Base-by-base conservation (phyloP, 306 rosid species). In the Fragaria ananassa region DNA sequence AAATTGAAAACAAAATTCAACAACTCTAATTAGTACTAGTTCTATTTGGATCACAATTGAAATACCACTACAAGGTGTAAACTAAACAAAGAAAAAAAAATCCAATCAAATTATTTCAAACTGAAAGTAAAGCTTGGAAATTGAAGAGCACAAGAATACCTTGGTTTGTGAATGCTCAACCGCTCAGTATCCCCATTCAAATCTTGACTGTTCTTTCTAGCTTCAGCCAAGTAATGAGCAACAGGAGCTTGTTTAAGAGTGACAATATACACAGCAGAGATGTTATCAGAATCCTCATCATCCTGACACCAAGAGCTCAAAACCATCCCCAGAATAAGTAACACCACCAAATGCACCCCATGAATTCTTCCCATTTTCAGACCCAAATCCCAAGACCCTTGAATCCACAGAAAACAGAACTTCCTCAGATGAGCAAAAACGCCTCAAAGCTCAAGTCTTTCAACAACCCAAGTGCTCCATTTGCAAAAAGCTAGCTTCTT, bases 211-310 rank as follows among this genome's bases (percentile, higher is more conserved):
- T 76, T 84, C 35, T 71, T 83, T 78, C 83, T 89, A 75, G 83
- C 74, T 85, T 88, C 91, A 66, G 79, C 80, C 46, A 80, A 80
- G 74, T 82, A 85, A 85, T 85, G 92, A 83, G 86, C 81, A 68
- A 88, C 49, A 74, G 93, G 88, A 83, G 89, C 80, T 78, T 91
- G 85, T 84, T 81, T 91, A 35, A 96, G 85, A 76, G 92, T 86
- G 72, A 96, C 97, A 71, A 96, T 90, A 76, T 96, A 92, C 44
- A 96, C 93, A 75, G 85, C 88, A 12, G 95, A 46, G 74, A 70
- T 74, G 73, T 76, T 83, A 70, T 83, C 90, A 21, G 85, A 86
- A 80, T 69, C 90, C 0, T 61, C 91, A 10, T 74, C 60, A 47
- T 77, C 89, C 60, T 81, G 81, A 71, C 98, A 88, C n/a, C 78